Base-by-base conservation (phyloP, 768 basidiomycete species). In the Lactarius sanguifluus region DNA sequence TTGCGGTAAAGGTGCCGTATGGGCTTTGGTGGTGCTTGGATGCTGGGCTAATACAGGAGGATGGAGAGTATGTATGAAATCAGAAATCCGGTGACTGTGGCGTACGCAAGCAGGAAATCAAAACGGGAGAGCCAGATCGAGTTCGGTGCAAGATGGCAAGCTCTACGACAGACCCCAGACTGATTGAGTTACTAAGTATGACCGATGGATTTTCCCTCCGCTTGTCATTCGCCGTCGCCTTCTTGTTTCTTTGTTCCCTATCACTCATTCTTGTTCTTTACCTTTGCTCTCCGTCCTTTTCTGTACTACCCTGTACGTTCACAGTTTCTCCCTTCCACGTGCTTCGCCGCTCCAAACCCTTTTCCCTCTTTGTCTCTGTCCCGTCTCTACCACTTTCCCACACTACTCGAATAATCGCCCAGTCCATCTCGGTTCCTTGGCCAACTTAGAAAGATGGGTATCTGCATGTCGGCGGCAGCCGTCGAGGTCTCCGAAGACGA, bases 401-500 rank as follows among this genome's bases (percentile, higher is more conserved):
- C 57, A 54, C 25, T 57, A 41, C 30, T 25, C 45, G 23, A 25
- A 30, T 28, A 62, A 41, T 25, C 45, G 30, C 56, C 65, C 13
- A 28, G 62, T 62, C 23, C 28, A 43, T 58, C 47, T 25, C 32
- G 38, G 57, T 62, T 56, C 3, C 57, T 30, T 23, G 36, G 41
- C 20, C 56, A 30, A 9, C 25, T n/a, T 12, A 30, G 28, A 61
- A 63, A 52, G 34, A 70, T 70, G 70, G 70, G 70, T 38, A 63
- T 62, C 28, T 71, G 70, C 36, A 50, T 69, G 52, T 71, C 70
- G 20, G 75, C 93, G 91, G 94, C 94, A 67, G 84, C 85, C 6
- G 76, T 82, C 2, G 90, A 89, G 59, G 80, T 89, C 8, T 80
- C 83, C 12, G 91, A 93, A 60, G 84, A 88, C 50, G 91, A 91